These are phyloP conservation scores for Podospora pseudopauciseta DNA, from an alignment of 495 filamentous ascomycete genomes.

Conservation along the genomic window DNA sequence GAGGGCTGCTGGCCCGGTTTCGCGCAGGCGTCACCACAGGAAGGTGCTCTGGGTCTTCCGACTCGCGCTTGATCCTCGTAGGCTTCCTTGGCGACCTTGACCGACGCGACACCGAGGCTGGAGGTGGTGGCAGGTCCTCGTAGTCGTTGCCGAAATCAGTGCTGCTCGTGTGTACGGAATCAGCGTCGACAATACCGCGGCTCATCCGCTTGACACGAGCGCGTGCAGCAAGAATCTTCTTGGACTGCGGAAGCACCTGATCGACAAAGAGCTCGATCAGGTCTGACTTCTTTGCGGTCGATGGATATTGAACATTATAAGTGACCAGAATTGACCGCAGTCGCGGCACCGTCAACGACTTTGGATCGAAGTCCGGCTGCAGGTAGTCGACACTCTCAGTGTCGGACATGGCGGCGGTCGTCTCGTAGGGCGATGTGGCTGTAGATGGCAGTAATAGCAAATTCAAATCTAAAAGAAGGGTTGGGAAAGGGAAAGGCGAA, in stretches of 20 bases:
- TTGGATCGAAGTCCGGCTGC: constrained; percentile 76
- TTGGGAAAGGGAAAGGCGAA: not conserved
- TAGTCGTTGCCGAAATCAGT: constrained; percentile 45
- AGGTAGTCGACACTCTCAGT: constrained; percentile 75
- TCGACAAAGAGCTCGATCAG: constrained; percentile 80
- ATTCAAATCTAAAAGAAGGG: not conserved
- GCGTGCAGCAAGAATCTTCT: constrained; percentile 67
- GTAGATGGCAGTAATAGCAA: not conserved
- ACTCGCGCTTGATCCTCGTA: constrained; percentile 43
- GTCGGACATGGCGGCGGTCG: constrained; percentile 52
- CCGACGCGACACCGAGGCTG: constrained; percentile 28
- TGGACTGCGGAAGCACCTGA: constrained; percentile 71
- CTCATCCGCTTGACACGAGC: constrained; percentile 74
- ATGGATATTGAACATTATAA: constrained; percentile 78
- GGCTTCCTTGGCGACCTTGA: constrained; percentile 49
- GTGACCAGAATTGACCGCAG: constrained; percentile 85
- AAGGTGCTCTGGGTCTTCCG: constrained; percentile 43
- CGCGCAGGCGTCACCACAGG: constrained; percentile 33
- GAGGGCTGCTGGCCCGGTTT: constrained; percentile 38
- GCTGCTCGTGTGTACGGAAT: constrained; percentile 46
- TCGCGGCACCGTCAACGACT: constrained; percentile 74
- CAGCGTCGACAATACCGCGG: constrained; percentile 77
- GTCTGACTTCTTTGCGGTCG: constrained; percentile 78
- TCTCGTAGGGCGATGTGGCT: not conserved
- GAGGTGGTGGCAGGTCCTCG: constrained; percentile 43